Evolutionary conservation across 495 filamentous ascomycete genomes (phyloP), one percentile per base, ranked within the genome.

Genomic region (Gamarada debralockiae): DNA sequence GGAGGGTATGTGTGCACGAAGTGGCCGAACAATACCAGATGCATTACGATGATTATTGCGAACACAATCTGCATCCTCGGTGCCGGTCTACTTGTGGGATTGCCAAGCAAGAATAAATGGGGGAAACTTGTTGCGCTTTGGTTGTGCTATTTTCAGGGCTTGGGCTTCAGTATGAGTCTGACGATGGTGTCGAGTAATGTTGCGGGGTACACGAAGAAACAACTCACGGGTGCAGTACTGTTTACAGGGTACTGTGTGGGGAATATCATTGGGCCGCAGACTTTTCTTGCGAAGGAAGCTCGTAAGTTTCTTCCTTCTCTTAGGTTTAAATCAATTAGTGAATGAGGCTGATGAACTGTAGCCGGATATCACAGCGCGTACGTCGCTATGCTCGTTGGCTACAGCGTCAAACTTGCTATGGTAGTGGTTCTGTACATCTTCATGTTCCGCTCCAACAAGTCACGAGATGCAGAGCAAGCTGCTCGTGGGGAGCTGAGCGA

Each of bases 351-450:
- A 53, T 33, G 24, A 36, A 0, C 17, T 22, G 18, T 21, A 59
- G 55, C 55, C 7, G 17, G 31, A 25, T 58, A 58, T 41, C 55
- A 58, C 44, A 58, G 55, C 36, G 55, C 52, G 15, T 60, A 60
- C 20, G 56, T 60, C 14, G 57, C 57, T 2, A 60, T 56, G 57
- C 24, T 60, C 3, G 57, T 60, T 6, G 53, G 53, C 13, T 60
- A 60, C 67, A 83, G 13, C 76, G 76, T 53, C 54, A 61, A 86
- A 8, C 40, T 78, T 5, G 73, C 80, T 38, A 61, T 88, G 49
- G 55, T 73, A 0, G 83, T 85, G 60, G 80, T 87, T 25, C 79
- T 78, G 56, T 73, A 74, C 61, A 86, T 81, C 70, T 87, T 79
- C 62, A 67, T 66, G 18, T 65, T 63, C 22, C 71, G 82, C 66